A percentile compares a stretch with the other conserved stretches of the same genome.
Evolutionary conservation across 352 stramenopile species (phyloP).

Genomic region (Peronospora destructor): DNA sequence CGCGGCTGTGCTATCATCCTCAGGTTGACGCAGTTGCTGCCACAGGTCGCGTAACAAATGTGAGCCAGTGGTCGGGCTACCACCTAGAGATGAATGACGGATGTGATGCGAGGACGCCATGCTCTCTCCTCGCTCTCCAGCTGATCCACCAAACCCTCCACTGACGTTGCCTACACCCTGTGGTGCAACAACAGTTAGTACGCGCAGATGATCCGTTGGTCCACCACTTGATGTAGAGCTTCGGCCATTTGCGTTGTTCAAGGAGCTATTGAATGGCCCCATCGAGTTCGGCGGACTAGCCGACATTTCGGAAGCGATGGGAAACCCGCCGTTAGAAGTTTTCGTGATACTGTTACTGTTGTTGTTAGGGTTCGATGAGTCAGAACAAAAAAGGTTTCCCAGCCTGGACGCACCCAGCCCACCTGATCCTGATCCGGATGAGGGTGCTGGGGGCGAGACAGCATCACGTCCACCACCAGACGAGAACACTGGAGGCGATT

Average conservation of each 20-base stretch:
- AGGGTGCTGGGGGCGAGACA: constrained; percentile 19
- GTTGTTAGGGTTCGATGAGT: constrained; percentile 18
- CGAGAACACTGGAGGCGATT: constrained; percentile 19
- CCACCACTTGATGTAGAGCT: constrained; percentile 16
- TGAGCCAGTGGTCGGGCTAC: constrained; percentile 33
- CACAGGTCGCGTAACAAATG: constrained; percentile 74
- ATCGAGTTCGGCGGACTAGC: constrained; percentile 26
- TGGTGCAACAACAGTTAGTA: constrained; percentile 28
- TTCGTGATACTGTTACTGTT: constrained; percentile 15
- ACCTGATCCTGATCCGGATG: constrained; percentile 11
- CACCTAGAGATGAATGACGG: constrained; percentile 29
- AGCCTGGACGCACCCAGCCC: constrained; percentile 22
- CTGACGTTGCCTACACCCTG: constrained; percentile 12
- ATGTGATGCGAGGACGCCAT: constrained; percentile 17
- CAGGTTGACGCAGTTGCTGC: constrained; percentile 65
- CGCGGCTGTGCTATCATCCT: constrained; percentile 37
- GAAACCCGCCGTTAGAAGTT: constrained; percentile 5
- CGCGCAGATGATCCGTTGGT: constrained; percentile 20
- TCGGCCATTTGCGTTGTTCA: constrained; percentile 12
- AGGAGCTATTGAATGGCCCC: constrained; percentile 6
- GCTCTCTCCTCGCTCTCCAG: constrained; percentile 19
- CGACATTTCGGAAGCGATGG: constrained; percentile 8
- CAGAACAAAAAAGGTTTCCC: constrained; percentile 42
- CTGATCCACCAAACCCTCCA: constrained; percentile 12
- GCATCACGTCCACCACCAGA: constrained; percentile 18